Percentiles rank a stretch among this genome's conserved stretches.
Evolutionary conservation across 768 basidiomycete genomes (phyloP).

Genomic region (Kwoniella mangroviensis): DNA sequence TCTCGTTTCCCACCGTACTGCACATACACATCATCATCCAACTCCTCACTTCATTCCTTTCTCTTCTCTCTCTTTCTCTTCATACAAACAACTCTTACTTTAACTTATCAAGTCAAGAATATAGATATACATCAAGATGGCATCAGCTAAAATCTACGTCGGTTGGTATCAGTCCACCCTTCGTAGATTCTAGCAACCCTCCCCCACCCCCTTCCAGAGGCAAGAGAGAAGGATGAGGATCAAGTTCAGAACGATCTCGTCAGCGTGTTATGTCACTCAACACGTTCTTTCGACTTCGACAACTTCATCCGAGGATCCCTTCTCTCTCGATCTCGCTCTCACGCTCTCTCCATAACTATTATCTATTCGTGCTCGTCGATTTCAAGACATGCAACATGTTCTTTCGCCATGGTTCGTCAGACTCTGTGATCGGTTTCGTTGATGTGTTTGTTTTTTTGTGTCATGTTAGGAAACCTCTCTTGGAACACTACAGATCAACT

Average conservation of each 20-base stretch:
- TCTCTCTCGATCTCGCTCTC: conserved; percentile 2
- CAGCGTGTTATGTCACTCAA: background rate
- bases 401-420: conserved; percentile 2
- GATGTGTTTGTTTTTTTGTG: conserved; percentile 15
- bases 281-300: conserved; percentile 4
- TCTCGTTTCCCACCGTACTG: background rate
- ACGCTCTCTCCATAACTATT: conserved; percentile 2
- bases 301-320: background rate
- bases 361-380: background rate
- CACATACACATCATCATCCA: conserved; percentile 10
- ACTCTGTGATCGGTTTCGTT: conserved; percentile 17
- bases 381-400: conserved; percentile 4
- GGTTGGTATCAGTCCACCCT: conserved; percentile 41
- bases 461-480: conserved; percentile 55
- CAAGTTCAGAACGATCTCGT: background rate
- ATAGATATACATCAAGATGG: conserved; percentile 24
- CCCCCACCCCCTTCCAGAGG: too few relatives aligned
- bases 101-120: conserved; percentile 9
- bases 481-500: conserved; percentile 83
- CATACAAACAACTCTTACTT: conserved; percentile 1
- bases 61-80: conserved; percentile 13
- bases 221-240: conserved; percentile 15
- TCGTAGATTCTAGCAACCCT: background rate
- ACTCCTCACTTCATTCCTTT: conserved; percentile 8
- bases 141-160: conserved; percentile 57